These are phyloP conservation scores for Carex littledalei DNA, from an alignment of 176 grass and related monocot genomes.

Conservation along the genomic window DNA sequence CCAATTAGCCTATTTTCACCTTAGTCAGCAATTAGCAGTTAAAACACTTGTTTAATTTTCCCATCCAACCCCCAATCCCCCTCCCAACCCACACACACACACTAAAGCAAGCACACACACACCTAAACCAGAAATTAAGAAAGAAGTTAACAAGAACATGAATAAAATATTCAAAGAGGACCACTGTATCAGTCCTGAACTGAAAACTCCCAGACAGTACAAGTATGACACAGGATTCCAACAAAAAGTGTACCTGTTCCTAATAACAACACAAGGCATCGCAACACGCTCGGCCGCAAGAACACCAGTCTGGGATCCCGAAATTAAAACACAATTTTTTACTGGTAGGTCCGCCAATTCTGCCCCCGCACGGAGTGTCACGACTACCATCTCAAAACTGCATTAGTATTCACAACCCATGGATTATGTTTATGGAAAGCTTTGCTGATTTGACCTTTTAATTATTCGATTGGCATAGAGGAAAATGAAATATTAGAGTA, in stretches of 20 bases:
- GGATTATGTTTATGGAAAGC: not conserved
- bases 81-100: too few relatives aligned
- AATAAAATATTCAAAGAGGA: not conserved
- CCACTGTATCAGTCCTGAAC: not conserved
- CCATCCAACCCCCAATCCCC: too few relatives aligned
- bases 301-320: constrained; percentile 53
- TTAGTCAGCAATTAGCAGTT: too few relatives aligned
- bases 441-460: constrained; percentile 4
- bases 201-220: not conserved
- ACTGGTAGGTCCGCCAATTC: constrained; percentile 43
- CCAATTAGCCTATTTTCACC: too few relatives aligned
- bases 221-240: not conserved
- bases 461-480: not conserved
- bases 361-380: constrained; percentile 47
- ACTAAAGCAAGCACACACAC: too few relatives aligned
- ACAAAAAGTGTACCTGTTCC: constrained; percentile 43
- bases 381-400: constrained; percentile 66
- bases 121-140: too few relatives aligned
- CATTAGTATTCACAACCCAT: constrained; percentile 22
- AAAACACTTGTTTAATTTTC: too few relatives aligned
- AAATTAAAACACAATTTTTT: constrained; percentile 57
- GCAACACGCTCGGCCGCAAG: constrained; percentile 55
- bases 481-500: not conserved
- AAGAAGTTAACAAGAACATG: not conserved
- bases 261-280: constrained; percentile 69